These are phyloP conservation scores for Leccinum variabile DNA, from an alignment of 1,284 basidiomycete species.

Conservation along the genomic window DNA sequence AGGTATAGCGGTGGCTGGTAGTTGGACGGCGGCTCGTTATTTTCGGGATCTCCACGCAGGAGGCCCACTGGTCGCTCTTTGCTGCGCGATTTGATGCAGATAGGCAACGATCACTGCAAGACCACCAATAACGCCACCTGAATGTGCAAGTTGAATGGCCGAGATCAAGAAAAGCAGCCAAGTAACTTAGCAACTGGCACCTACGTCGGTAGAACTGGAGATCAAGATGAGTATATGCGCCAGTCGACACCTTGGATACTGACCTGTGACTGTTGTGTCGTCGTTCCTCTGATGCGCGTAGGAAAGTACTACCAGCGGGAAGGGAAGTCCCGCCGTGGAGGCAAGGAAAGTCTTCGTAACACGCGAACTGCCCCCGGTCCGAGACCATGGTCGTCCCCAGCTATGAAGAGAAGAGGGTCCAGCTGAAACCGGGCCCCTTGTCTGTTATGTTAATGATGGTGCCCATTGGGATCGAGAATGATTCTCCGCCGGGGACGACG, in stretches of 20 bases:
- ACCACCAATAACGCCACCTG: conserved; percentile 52
- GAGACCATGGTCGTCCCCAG: too few relatives aligned
- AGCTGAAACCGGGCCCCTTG: conserved; percentile 59
- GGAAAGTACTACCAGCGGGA: conserved; percentile 74
- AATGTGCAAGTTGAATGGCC: conserved; percentile 34
- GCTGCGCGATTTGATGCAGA: conserved; percentile 25
- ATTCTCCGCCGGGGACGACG: conserved; percentile 75
- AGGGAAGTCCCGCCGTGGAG: conserved; percentile 46
- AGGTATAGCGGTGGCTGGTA: conserved; percentile 63
- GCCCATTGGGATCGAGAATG: conserved; percentile 59
- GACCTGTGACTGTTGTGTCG: conserved; percentile 25
- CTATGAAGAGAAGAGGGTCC: too few relatives aligned
- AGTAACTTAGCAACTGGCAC: conserved; percentile 53
- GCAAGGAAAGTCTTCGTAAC: too few relatives aligned
- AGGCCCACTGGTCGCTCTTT: conserved; percentile 59
- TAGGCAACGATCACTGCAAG: too few relatives aligned
- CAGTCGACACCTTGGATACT: conserved; percentile 14
- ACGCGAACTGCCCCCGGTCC: conserved; percentile 41
- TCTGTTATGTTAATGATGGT: conserved; percentile 40
- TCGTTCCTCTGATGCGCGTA: conserved; percentile 44
- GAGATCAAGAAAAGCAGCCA: background rate
- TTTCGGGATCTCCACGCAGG: conserved; percentile 40
- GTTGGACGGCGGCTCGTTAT: conserved; percentile 31
- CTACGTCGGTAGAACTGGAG: conserved; percentile 43
- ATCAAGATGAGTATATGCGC: background rate